Evolutionary conservation across 2,329 filamentous ascomycete genomes (phyloP).

Genomic region (Helotiales sp.): DNA sequence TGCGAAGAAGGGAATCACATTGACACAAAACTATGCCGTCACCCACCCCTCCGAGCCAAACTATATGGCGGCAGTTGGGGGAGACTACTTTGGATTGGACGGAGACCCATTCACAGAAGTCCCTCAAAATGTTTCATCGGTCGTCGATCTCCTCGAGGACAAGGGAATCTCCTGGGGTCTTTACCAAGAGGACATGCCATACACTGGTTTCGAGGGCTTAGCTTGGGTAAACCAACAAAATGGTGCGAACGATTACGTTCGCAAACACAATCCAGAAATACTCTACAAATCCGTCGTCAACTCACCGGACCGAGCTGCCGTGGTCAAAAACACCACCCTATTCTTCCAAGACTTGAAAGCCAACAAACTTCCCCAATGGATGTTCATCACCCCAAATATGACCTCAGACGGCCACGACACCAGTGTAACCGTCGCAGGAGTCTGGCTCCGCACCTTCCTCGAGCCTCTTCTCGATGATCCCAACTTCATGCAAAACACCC

Average conservation of each 20-base stretch:
- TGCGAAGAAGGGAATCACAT: slow-evolving; percentile 60
- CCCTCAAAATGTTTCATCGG: slow-evolving; percentile 61
- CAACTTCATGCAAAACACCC: slow-evolving; percentile 73
- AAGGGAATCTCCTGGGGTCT: slow-evolving; percentile 66
- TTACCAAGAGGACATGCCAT: slow-evolving; percentile 80
- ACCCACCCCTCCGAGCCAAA: slow-evolving; percentile 78
- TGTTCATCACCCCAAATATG: slow-evolving; percentile 61
- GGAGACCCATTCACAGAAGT: slow-evolving; percentile 64
- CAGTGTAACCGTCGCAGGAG: slow-evolving; percentile 65
- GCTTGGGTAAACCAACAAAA: slow-evolving; percentile 64
- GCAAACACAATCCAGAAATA: slow-evolving; percentile 74
- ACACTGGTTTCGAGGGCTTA: slow-evolving; percentile 68
- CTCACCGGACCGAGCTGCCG: slow-evolving; percentile 57
- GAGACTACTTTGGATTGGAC: slow-evolving; percentile 67
- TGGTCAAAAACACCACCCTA: slow-evolving; percentile 72
- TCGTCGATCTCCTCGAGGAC: slow-evolving; percentile 68
- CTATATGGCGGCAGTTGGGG: slow-evolving; percentile 67
- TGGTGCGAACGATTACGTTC: slow-evolving; percentile 73
- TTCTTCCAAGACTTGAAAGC: slow-evolving; percentile 68
- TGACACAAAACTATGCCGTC: slow-evolving; percentile 59
- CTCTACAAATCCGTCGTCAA: slow-evolving; percentile 65
- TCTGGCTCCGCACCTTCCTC: slow-evolving; percentile 68
- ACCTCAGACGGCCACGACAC: slow-evolving; percentile 76
- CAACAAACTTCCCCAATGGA: slow-evolving; percentile 67
- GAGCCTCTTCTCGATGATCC: slow-evolving; percentile 67